Percentiles rank a stretch among this genome's conserved stretches.
Conservation (phyloP, 1,284 basidiomycete species). For the Mycena citricolor region DNA sequence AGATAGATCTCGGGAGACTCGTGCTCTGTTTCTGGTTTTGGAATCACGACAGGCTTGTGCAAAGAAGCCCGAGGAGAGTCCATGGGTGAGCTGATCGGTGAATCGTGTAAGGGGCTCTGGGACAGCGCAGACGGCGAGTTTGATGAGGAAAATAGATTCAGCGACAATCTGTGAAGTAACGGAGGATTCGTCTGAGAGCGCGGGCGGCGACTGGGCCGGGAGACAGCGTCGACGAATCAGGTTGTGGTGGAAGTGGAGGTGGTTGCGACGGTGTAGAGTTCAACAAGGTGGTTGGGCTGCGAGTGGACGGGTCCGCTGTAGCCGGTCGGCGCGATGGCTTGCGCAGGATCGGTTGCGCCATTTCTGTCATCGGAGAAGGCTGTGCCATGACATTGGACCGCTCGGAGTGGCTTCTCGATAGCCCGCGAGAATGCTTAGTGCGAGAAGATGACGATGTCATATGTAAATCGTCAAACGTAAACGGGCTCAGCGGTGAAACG, state of each 20-base stretch:
- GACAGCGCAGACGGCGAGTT: conserved; percentile 25
- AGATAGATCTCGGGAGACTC: conserved; percentile 77
- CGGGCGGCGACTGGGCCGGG: conserved; percentile 37
- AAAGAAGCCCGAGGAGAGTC: conserved; percentile 49
- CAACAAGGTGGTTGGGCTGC: conserved; percentile 15
- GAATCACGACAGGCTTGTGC: conserved; percentile 45
- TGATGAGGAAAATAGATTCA: conserved; percentile 55
- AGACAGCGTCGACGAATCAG: too few relatives aligned
- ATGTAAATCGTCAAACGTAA: conserved; percentile 41
- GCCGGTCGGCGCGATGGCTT: conserved; percentile 26
- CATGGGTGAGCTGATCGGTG: too few relatives aligned
- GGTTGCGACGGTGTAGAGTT: not conserved
- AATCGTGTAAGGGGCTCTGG: conserved; percentile 19
- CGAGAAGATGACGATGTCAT: conserved; percentile 30
- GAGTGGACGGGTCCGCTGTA: conserved; percentile 32
- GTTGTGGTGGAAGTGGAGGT: conserved; percentile 9
- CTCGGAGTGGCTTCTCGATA: conserved; percentile 56
- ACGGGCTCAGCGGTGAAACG: conserved; percentile 53
- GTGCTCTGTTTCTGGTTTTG: conserved; percentile 51
- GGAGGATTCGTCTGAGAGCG: conserved; percentile 72
- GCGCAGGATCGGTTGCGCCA: conserved; percentile 12
- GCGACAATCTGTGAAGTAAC: conserved; percentile 67
- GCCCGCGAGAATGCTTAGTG: conserved; percentile 34
- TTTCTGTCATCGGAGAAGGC: too few relatives aligned
- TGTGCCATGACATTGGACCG: conserved; percentile 30